Percentiles rank a stretch among this genome's conserved stretches.
Conservation (phyloP, 768 basidiomycete genomes). For the Aureoboletus auriporus region DNA sequence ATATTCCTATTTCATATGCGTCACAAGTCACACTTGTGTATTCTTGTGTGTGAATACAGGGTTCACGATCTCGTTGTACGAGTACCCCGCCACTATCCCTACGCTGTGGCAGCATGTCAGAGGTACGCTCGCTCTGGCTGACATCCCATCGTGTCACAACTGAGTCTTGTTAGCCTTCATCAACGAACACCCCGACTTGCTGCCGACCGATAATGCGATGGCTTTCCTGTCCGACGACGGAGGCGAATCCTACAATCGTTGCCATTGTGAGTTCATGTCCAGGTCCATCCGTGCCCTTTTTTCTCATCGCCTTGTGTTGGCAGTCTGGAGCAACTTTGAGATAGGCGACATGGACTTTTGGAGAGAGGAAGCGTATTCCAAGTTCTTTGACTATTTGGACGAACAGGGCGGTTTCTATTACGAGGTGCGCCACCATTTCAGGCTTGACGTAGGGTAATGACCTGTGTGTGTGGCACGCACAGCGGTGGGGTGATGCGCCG, state of each 20-base stretch:
- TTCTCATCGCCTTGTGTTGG: neutral
- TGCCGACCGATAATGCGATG: constrained; percentile 66
- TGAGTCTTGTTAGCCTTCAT: constrained; percentile 54
- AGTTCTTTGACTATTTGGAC: constrained; percentile 82
- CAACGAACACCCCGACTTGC: constrained; percentile 52
- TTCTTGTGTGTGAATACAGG: constrained; percentile 36
- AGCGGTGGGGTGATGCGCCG: constrained; percentile 86
- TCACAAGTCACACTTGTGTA: constrained; percentile 23
- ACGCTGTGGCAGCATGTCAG: constrained; percentile 75
- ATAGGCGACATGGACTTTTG: constrained; percentile 90
- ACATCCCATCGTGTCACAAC: neutral
- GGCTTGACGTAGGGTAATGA: neutral
- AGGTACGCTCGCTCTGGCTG: constrained; percentile 36
- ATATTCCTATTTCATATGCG: neutral
- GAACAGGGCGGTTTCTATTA: constrained; percentile 87
- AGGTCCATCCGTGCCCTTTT: neutral
- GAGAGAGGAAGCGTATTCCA: constrained; percentile 77
- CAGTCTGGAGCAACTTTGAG: constrained; percentile 73
- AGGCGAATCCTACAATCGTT: constrained; percentile 71
- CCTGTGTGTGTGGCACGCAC: neutral
- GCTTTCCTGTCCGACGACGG: constrained; percentile 65
- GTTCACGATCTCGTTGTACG: constrained; percentile 75
- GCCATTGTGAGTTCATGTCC: constrained; percentile 56
- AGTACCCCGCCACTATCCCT: constrained; percentile 77
- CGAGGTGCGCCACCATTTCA: constrained; percentile 50